Conservation (phyloP, 257 asterid species). For the Gentiana straminea region DNA sequence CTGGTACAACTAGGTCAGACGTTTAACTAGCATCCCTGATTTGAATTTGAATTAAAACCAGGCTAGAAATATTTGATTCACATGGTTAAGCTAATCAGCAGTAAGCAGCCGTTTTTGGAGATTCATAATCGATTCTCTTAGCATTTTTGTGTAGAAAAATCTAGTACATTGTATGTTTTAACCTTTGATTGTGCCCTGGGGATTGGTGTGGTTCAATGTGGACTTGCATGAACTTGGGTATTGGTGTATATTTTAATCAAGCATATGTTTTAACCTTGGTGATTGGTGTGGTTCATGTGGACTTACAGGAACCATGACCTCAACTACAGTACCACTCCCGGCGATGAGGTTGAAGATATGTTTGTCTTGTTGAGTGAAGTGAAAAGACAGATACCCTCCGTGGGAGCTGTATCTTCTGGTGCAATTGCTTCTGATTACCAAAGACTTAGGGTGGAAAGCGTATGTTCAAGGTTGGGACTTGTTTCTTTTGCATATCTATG, state of each 20-base stretch:
- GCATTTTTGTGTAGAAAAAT: too few species aligned
- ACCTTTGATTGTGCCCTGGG: too few species aligned
- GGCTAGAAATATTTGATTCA: too few species aligned
- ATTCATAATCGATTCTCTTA: too few species aligned
- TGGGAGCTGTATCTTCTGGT: constrained; percentile 85
- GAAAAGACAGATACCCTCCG: constrained; percentile 65
- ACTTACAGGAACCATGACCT: constrained; percentile 59
- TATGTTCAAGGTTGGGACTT: constrained; percentile 91
- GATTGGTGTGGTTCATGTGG: constrained; percentile 4
- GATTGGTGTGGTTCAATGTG: too few species aligned
- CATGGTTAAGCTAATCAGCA: not conserved
- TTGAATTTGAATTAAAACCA: too few species aligned
- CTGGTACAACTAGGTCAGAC: constrained; percentile 81
- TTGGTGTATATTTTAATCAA: too few species aligned
- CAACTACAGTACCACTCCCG: constrained; percentile 75
- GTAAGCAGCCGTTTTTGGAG: not conserved
- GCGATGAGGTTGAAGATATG: constrained; percentile 99
- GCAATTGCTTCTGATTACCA: constrained; percentile 98
- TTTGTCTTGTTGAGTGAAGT: constrained; percentile 74
- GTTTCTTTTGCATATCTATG: constrained; percentile 89
- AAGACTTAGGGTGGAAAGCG: constrained; percentile 86
- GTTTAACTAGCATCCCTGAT: constrained; percentile 7
- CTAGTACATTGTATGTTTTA: too few species aligned
- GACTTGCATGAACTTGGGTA: too few species aligned
- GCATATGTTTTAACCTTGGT: not conserved